These are phyloP conservation scores for Fusarium penzigii DNA, from an alignment of 2,329 filamentous ascomycete species.

Conservation along the genomic window DNA sequence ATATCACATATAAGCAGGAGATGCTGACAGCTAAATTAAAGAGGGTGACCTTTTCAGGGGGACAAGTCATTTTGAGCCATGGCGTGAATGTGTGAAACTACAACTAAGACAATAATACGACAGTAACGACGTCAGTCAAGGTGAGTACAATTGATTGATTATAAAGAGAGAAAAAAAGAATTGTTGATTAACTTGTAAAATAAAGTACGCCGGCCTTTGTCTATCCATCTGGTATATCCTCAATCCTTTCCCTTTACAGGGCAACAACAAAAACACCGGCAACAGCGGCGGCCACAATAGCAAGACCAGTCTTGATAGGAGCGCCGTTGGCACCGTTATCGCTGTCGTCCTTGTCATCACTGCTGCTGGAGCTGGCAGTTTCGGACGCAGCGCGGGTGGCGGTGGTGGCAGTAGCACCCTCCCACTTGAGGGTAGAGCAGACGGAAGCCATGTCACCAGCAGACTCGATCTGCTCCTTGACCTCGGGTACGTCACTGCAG, in stretches of 20 bases:
- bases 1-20: too few species aligned
- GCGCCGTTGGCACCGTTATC: constrained; percentile 7
- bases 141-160: too few species aligned
- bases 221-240: not conserved
- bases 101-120: too few species aligned
- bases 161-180: too few species aligned
- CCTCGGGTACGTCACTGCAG: constrained; percentile 31
- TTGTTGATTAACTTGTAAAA: not conserved
- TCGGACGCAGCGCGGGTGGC: not conserved
- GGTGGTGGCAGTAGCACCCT: too few species aligned
- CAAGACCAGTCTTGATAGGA: constrained; percentile 12
- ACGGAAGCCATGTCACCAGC: not conserved
- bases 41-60: too few species aligned
- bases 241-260: not conserved
- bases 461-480: constrained; percentile 9
- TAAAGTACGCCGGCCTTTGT: not conserved
- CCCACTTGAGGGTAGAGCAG: constrained; percentile 15
- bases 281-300: constrained; percentile 10
- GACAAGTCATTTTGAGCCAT: too few species aligned
- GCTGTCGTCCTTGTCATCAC: constrained; percentile 2
- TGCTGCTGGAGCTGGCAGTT: constrained; percentile 5
- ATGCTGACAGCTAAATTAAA: too few species aligned
- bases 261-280: constrained; percentile 13
- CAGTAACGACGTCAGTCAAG: too few species aligned
- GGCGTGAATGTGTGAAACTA: too few species aligned